Evolutionary conservation across 2,329 filamentous ascomycete species (phyloP), one percentile per base, ranked within the genome.

Genomic region (Fusarium temperatum): DNA sequence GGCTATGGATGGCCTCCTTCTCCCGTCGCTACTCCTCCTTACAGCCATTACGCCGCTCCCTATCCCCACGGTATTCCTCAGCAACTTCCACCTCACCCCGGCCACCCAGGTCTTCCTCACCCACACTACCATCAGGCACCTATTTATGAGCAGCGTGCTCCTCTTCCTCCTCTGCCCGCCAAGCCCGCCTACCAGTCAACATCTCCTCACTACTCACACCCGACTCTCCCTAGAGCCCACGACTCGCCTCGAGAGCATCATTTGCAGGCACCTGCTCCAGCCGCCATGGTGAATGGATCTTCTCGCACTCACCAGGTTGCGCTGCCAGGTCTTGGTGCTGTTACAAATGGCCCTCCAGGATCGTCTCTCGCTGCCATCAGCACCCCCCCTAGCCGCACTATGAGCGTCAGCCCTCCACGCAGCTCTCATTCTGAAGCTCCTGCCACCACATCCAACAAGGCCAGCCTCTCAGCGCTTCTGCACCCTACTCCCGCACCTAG

Each of bases 1-100:
- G 83, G 83, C 42, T 88, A 89, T 75, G 82, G 80, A 22, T 90
- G 87, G 88, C 88, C 87, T 47, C 88, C 85, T n/a, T 89, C 87
- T 28, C 88, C 88, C 11, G 84, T 86, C 11, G 84, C 85, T 11
- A 89, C 88, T 28, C 88, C 88, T 53, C 88, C 88, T 0, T 89
- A 86, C 72, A 81, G 80, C 73, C 87, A 88, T 71, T 85, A 86
- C 73, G 79, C 81, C 11, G 81, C 81, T 30, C 78, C 82, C 8
- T 86, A 85, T 68, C 80, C 82, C 47, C 75, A 76, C 17, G 69
- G 68, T 73, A 64, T 67, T 10, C 80, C 81, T 28, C 76, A 78
- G 45, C 80, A 75, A 39, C 51, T 65, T 12, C 78, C 80, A 53
- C 80, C 79, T 11, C 79, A 79, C 18, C 54, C 71, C 9, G 68